A percentile compares a stretch with the other conserved stretches of the same genome.
These are phyloP conservation scores for Trichoderma sp. DNA, from an alignment of 2,329 filamentous ascomycete species.

Conservation along the genomic window DNA sequence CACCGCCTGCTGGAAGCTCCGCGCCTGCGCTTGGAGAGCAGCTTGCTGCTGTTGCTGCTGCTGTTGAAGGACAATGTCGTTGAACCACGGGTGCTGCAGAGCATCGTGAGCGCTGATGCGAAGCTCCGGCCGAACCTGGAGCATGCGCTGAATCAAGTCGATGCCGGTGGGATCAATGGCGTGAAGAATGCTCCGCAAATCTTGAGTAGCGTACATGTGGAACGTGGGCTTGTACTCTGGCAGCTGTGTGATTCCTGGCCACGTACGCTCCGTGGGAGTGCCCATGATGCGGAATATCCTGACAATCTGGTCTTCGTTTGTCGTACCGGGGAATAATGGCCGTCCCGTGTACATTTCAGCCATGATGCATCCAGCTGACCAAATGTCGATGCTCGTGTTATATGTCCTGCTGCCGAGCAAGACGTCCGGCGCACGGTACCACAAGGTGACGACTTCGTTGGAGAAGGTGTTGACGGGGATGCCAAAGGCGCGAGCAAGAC, in stretches of 20 bases:
- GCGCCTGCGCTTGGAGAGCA: slow-evolving; percentile 49
- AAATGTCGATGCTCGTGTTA: slow-evolving; percentile 99
- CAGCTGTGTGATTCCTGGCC: slow-evolving; percentile 92
- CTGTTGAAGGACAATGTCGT: slow-evolving; percentile 66
- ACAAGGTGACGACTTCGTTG: slow-evolving; percentile 95
- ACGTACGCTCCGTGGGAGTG: slow-evolving; percentile 90
- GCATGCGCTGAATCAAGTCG: slow-evolving; percentile 85
- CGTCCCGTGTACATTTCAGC: slow-evolving; percentile 98
- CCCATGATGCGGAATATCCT: slow-evolving; percentile 99
- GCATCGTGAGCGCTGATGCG: slow-evolving; percentile 87
- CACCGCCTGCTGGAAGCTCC: slow-evolving; percentile 46
- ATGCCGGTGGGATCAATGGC: slow-evolving; percentile 88
- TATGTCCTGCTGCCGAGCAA: slow-evolving; percentile 92
- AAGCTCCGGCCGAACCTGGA: slow-evolving; percentile 90
- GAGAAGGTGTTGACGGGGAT: slow-evolving; percentile 98
- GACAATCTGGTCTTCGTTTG: slow-evolving; percentile 95
- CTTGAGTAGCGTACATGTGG: slow-evolving; percentile 91
- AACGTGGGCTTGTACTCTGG: slow-evolving; percentile 98
- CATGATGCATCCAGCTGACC: slow-evolving; percentile 99
- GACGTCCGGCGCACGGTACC: slow-evolving; percentile 97
- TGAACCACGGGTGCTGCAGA: slow-evolving; percentile 91
- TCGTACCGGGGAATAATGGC: slow-evolving; percentile 94
- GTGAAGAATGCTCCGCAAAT: slow-evolving; percentile 82
- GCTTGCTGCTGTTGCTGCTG: slow-evolving; percentile 46
- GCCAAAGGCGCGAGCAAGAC: slow-evolving; percentile 89